Evolutionary conservation across 345 rosid genomes (phyloP), one percentile per base, ranked within the genome.

Genomic region (Noccaea caerulescens): DNA sequence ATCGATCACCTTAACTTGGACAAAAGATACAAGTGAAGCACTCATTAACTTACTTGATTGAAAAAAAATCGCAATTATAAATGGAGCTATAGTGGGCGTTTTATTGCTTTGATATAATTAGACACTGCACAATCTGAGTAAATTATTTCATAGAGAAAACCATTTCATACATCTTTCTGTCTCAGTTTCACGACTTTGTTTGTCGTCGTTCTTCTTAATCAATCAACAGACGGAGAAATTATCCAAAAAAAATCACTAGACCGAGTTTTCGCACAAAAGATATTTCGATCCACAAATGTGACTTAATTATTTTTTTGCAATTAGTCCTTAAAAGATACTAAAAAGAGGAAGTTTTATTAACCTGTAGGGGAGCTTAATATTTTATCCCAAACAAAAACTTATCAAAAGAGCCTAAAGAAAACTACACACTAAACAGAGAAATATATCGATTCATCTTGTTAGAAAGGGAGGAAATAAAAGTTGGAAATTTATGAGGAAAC

Each of bases 401-500:
- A 10, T 16, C 6, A 27, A 1, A 18, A 58, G 10, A 38, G 16
- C 13, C 38, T 13, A 62, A 32, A 12, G 1, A 23, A 45, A 42
- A 18, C 7, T 14, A 41, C 18, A 42, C 38, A 54, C 51, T 39
- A 38, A 41, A 37, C 59, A 25, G 7, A 46, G 13, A 10, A 27
- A 63, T 33, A 43, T 43, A 68, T 37, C 2, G 32, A 49, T 25
- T 37, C 6, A 49, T 53, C n/a, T 37, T 3, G 18, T 60, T 8
- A 30, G 12, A 5, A 50, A 25, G 13, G 53, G 8, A 10, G 16
- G 11, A 52, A 61, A 63, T 36, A 43, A 53, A 60, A 33, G 60
- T 57, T 65, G 38, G 52, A 25, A 47, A 46, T 65, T 66, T 57
- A 73, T 58, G 60, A 66, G 32, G 66, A 73, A 73, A 20, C 16